Base-by-base conservation (phyloP, 441 rosid genomes). In the Mallotus repandus region DNA sequence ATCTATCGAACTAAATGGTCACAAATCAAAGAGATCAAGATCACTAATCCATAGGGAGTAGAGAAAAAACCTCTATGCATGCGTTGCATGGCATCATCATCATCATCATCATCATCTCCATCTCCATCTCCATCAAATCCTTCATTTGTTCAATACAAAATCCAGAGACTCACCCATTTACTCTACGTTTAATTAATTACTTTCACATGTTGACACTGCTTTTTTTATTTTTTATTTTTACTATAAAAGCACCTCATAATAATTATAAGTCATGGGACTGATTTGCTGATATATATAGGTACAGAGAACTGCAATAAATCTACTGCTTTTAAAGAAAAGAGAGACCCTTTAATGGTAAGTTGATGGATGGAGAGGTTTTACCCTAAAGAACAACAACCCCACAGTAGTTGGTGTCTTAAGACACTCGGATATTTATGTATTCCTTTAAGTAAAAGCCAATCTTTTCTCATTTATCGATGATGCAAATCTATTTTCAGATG, bases 361-460 rank as follows among this genome's bases (percentile, higher is more conserved):
- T 67, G 43, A 77, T n/a, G 64, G 66, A 54, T 25, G 49, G 18
- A 63, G 35, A 72, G 57, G 21, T 68, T 71, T 46, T 77, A 63
- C 78, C 76, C 29, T 21, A 60, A 57, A 45, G 74, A 75, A 61
- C 74, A 69, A 72, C 65, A 75, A 74, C 80, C 86, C 71, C 74
- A 74, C 79, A 73, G 76, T 68, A 58, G 78, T 43, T 68, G 22
- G 54, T 68, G 63, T 68, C 76, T 49, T 38, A 66, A 49, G 10
- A 60, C 53, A 52, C 72, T 64, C 32, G 50, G 70, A 66, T 50
- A 49, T 67, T 66, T 68, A 49, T 50, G 50, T 68, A 68, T 68
- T 68, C 16, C 75, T 54, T 46, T 32, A 18, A 19, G 64, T 14
- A 61, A 32, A 66, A 64, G 43, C 69, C 70, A 22, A 57, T 52